Base-by-base conservation (phyloP, 345 rosid species). In the Citrus trifoliata region DNA sequence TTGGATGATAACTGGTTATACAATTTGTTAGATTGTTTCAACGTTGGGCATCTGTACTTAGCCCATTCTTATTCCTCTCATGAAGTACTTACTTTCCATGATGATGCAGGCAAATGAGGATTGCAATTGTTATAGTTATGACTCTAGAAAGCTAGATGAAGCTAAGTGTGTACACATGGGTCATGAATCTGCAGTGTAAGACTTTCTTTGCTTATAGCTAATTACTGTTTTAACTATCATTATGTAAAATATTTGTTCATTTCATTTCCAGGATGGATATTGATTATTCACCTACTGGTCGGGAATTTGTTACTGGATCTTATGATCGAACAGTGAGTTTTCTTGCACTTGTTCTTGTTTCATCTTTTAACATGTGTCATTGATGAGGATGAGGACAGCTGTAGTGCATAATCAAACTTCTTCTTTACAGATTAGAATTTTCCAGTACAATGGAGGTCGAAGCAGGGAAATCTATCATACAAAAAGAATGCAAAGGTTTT, bases 131-230 rank as follows among this genome's bases (percentile, higher is more conserved):
- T 94, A 97, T 82, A 94, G 98, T 75, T 97, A 87, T 81, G 98
- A 97, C 78, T 85, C 90, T 76, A 89, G 99, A 83, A 97, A 94
- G 84, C 73, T 93, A 85, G 89, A 87, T 2, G 98, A 93, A 82
- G 95, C 98, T 71, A 92, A 90, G 85, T 91, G 93, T 77, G 99
- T 97, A 60, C 99, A 97, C 86, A 89, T 89, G 87, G 98, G 91
- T 85, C 99, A 97, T 83, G 99, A 94, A 82, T 94, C 99, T 88
- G 95, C 99, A 71, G 99, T 97, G 98, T 97, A 91, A 87, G 95
- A 82, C 78, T 48, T 81, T 80, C 46, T 55, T 19, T 60, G 22
- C 35, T 48, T 59, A 21, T 30, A 22, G 69, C 30, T 64, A 56
- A 35, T 66, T 56, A 30, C 4, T 25, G 48, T 35, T 67, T 53